A percentile compares a stretch with the other conserved stretches of the same genome.
Evolutionary conservation across 148 eudicot genomes (phyloP).

Genomic region (Polygonum aviculare): DNA sequence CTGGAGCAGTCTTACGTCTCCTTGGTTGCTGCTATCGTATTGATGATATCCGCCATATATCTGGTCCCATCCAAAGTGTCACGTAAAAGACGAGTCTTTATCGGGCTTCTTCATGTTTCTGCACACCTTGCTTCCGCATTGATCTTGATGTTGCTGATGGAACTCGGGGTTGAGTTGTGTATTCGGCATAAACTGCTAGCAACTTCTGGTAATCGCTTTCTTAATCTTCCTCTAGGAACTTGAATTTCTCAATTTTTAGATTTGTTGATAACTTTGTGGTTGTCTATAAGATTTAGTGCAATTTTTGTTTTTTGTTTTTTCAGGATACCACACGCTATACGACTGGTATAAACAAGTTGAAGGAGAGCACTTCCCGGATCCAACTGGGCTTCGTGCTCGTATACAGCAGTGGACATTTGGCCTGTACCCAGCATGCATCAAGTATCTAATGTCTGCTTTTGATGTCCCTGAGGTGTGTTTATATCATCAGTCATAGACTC

Average conservation of each 20-base stretch:
- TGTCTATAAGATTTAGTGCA: not conserved
- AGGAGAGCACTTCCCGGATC: conserved; percentile 96
- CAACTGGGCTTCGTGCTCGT: conserved; percentile 91
- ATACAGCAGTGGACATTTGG: conserved; percentile 96
- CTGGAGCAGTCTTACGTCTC: conserved; percentile 77
- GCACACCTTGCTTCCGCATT: conserved; percentile 89
- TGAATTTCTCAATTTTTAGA: not conserved
- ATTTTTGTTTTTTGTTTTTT: conserved; percentile 17
- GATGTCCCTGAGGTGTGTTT: conserved; percentile 88
- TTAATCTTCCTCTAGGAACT: not conserved
- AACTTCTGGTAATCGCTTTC: conserved; percentile 55
- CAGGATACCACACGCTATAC: conserved; percentile 94
- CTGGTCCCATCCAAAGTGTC: conserved; percentile 86
- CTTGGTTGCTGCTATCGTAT: conserved; percentile 48
- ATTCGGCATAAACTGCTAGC: conserved; percentile 79
- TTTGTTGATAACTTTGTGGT: not conserved
- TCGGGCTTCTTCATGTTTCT: conserved; percentile 80
- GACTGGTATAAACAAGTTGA: conserved; percentile 94
- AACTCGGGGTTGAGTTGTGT: conserved; percentile 90
- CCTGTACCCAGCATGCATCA: conserved; percentile 97
- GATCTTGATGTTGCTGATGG: conserved; percentile 84
- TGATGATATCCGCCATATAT: conserved; percentile 60
- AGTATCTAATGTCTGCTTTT: conserved; percentile 97
- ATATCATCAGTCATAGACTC: not conserved
- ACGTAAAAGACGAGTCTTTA: conserved; percentile 59